These are phyloP conservation scores for Saccharomycopsis oosterbeekiorum DNA, from an alignment of 805 yeast genomes.

Conservation along the genomic window DNA sequence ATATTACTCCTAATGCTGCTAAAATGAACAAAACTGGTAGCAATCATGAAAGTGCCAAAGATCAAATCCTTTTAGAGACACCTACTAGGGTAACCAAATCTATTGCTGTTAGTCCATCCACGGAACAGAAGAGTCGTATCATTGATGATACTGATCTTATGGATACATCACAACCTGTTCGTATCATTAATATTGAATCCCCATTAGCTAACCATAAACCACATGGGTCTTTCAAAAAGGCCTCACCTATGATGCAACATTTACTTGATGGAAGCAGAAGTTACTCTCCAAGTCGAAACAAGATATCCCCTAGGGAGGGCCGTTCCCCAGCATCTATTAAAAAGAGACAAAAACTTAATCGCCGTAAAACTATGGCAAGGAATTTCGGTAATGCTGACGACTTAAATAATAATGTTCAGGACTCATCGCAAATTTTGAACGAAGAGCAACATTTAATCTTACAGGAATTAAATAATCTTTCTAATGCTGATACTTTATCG, in stretches of 20 bases:
- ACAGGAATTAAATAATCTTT: constrained; percentile 8
- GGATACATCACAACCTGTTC: constrained; percentile 17
- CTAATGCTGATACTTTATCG: constrained; percentile 1
- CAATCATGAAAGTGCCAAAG: neutral
- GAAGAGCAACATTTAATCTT: constrained; percentile 6
- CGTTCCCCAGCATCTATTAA: neutral
- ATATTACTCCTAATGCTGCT: neutral
- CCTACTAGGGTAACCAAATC: constrained; percentile 27
- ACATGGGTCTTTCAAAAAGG: neutral
- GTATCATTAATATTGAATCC: constrained; percentile 11
- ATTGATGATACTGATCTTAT: constrained; percentile 20
- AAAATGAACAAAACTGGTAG: neutral
- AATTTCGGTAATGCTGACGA: neutral
- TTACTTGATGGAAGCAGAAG: neutral
- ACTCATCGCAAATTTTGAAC: neutral
- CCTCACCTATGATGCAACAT: neutral
- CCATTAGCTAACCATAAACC: constrained; percentile 11
- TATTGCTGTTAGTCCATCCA: constrained; percentile 24
- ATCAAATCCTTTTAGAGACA: constrained; percentile 13
- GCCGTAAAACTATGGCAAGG: neutral
- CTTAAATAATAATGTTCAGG: neutral
- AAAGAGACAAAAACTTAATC: neutral
- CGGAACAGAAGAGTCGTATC: constrained; percentile 23
- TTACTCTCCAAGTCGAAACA: neutral
- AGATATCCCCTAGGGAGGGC: neutral